phyloP scores from a whole-genome alignment of 1,284 basidiomycete species.

The Gomphus sp. region DNA sequence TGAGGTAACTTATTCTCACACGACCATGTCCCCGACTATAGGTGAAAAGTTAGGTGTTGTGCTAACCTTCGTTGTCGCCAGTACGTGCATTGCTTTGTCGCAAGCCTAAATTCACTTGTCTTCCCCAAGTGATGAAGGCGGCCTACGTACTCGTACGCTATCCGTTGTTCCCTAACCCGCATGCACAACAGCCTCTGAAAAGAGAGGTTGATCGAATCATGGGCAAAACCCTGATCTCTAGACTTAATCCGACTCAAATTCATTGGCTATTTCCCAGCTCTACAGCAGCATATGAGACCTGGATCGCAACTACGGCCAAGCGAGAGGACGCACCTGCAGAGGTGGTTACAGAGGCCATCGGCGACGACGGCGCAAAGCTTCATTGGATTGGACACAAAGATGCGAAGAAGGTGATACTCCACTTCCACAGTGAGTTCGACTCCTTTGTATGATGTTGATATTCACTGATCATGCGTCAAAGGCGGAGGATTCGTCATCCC shows the following conservation, averaged over 20 bases:
- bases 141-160: not conserved
- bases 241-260: not conserved
- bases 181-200: not conserved
- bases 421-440: slow-evolving; percentile 9
- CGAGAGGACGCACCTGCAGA: not conserved
- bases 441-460: not conserved
- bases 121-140: not conserved
- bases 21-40: not conserved
- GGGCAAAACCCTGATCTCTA: not conserved
- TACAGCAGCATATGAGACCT: not conserved
- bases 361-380: slow-evolving; percentile 4
- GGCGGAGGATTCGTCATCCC: slow-evolving; percentile 11
- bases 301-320: not conserved
- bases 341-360: not conserved
- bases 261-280: not conserved
- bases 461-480: not conserved
- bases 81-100: not conserved
- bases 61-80: not conserved
- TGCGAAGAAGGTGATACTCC: slow-evolving; percentile 11
- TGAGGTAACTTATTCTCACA: too few species aligned
- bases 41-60: not conserved
- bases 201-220: not conserved
- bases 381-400: slow-evolving; percentile 12
- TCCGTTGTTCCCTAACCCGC: not conserved
- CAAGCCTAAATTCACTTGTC: not conserved